Evolutionary conservation across 305 asterid species (phyloP), one percentile per base, ranked within the genome.

Genomic region (Plantago rigida): DNA sequence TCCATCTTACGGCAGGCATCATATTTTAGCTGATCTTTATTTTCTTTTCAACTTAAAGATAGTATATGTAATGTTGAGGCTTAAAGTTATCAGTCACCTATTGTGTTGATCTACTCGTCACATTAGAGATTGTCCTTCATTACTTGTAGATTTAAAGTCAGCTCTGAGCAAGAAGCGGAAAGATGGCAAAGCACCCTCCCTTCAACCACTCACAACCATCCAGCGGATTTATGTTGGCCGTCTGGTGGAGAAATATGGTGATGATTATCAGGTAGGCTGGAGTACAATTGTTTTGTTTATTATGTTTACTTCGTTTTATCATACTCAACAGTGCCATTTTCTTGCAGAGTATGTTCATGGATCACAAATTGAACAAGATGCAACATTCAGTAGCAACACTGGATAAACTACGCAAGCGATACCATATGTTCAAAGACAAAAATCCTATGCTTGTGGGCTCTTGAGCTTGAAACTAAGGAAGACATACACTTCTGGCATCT

Each of bases 261-360:
- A 83, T 59, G 91, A 86, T 70, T 92, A 83, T 74, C 80, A 83
- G 85, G 97, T 92, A 61, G 3, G 75, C 19, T 47, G 1, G 42
- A 53, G 36, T 19, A 22, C 4, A 42, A 19, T 34, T 41, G 47
- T 57, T 17, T 11, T 58, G 45, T 22, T 54, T 29, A 61, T 13
- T 14, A 50, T 14, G 12, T 13, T 49, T 12, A 11, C 57, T 13
- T 45, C 9, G 48, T 45, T 50, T 10, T 13, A 22, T 22, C 26
- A 46, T 26, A 3, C 59, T 17, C 64, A 9, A 65, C 49, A 24
- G 15, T 14, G 54, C 69, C 59, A 62, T 74, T 71, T 51, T 65
- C 39, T 51, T 71, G 77, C 92, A 89, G 99, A 51, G 86, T 76
- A 92, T 92, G 99, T 92, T 92, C 83, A 83, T 73, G 97, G 99